phyloP scores from a whole-genome alignment of 2,329 filamentous ascomycete species.

The Eurotiales sp. region DNA sequence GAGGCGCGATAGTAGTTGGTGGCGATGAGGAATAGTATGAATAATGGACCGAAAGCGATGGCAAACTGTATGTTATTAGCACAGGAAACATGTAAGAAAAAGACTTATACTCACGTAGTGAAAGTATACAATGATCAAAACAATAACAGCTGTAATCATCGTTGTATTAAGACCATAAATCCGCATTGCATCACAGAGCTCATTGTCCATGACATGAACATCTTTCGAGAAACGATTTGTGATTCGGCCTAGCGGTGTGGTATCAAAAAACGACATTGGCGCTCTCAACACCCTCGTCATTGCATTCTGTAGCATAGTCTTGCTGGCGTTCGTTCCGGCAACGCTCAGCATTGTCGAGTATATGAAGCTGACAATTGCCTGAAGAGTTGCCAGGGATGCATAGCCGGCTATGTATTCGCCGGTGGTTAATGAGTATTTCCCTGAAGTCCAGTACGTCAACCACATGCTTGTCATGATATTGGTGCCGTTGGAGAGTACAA shows the following conservation, averaged over 20 bases:
- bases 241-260: constrained; percentile 89
- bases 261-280: constrained; percentile 91
- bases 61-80: constrained; percentile 54
- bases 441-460: constrained; percentile 89
- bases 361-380: constrained; percentile 71
- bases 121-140: constrained; percentile 91
- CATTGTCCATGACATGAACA: constrained; percentile 95
- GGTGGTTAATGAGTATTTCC: constrained; percentile 63
- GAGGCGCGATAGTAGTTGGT: constrained; percentile 86
- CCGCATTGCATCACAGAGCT: constrained; percentile 78
- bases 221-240: constrained; percentile 96
- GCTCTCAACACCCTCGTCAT: constrained; percentile 69
- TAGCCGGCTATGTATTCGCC: constrained; percentile 69
- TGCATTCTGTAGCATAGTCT: constrained; percentile 73
- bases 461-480: constrained; percentile 88
- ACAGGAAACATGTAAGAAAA: no score
- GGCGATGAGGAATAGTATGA: constrained; percentile 74
- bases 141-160: constrained; percentile 79
- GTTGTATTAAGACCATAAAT: constrained; percentile 87
- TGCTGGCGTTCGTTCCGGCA: constrained; percentile 76
- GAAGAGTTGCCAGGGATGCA: constrained; percentile 66
- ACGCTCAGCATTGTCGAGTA: constrained; percentile 78
- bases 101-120: constrained; percentile 68
- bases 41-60: constrained; percentile 64
- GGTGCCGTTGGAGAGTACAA: constrained; percentile 71